Evolutionary conservation across 2,329 filamentous ascomycete genomes (phyloP).

Genomic region (Ascochyta viciae-villosae): DNA sequence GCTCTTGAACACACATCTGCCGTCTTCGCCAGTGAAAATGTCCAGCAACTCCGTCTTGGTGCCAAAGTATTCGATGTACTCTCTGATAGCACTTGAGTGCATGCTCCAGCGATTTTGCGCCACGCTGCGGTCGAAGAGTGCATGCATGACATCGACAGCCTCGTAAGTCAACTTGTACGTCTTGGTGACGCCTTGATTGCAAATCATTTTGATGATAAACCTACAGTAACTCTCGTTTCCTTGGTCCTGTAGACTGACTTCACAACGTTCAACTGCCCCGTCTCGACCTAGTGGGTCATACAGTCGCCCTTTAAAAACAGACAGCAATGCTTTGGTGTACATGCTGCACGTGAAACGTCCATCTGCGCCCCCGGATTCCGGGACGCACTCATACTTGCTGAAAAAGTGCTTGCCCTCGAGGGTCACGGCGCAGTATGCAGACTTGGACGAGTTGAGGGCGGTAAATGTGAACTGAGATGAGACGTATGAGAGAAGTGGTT

Average conservation of each 20-base stretch:
- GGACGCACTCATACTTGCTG: constrained; percentile 71
- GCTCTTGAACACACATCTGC: constrained; percentile 75
- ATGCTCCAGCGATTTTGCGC: constrained; percentile 76
- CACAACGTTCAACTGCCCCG: constrained; percentile 75
- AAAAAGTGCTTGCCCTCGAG: constrained; percentile 75
- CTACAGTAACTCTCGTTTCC: constrained; percentile 72
- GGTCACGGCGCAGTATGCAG: constrained; percentile 76
- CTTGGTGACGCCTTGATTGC: constrained; percentile 78
- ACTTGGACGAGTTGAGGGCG: constrained; percentile 80
- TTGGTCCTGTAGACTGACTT: constrained; percentile 76
- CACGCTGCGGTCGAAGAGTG: constrained; percentile 72
- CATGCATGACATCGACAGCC: constrained; percentile 74
- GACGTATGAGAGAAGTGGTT: constrained; percentile 26
- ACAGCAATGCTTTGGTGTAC: constrained; percentile 72
- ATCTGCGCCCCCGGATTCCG: constrained; percentile 42
- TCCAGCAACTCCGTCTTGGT: constrained; percentile 82
- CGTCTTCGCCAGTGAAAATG: constrained; percentile 72
- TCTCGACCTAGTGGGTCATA: constrained; percentile 71
- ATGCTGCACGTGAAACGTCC: constrained; percentile 75
- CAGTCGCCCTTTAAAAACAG: constrained; percentile 74
- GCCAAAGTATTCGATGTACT: constrained; percentile 81
- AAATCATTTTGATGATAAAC: constrained; percentile 75
- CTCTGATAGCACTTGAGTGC: constrained; percentile 72
- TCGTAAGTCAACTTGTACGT: constrained; percentile 81
- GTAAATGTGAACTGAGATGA: constrained; percentile 68